phyloP scores from a whole-genome alignment of 2,329 filamentous ascomycete species.

The Microascus cirrosus region DNA sequence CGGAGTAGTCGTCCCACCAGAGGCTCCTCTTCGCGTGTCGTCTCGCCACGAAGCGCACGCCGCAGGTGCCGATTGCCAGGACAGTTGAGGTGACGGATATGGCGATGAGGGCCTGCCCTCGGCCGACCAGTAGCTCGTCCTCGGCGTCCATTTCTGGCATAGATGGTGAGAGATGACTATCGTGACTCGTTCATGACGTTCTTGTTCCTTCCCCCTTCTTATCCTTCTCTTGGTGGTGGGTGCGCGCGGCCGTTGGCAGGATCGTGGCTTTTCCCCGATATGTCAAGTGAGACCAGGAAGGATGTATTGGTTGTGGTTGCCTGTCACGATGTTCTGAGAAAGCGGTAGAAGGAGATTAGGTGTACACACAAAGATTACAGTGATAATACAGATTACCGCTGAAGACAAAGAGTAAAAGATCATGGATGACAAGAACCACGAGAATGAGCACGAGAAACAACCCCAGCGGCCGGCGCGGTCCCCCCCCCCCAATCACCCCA shows the following conservation, averaged over 20 bases:
- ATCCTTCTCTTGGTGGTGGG: not conserved
- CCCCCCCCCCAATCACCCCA: not conserved
- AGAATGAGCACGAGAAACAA: no score
- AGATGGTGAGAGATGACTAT: not conserved
- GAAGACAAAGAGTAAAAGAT: no score
- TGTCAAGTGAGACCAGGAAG: not conserved
- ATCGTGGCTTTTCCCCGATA: not conserved
- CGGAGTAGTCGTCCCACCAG: conserved; percentile 21
- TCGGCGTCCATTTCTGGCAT: not conserved
- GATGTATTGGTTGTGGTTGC: no score
- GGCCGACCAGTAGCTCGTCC: conserved; percentile 2
- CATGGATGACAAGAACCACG: no score
- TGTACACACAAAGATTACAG: no score
- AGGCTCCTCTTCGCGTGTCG: conserved; percentile 14
- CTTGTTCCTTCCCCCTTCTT: not conserved
- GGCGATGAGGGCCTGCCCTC: conserved; percentile 23
- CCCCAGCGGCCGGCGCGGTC: no score
- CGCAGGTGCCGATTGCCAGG: conserved; percentile 20
- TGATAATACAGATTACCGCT: no score
- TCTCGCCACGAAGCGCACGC: conserved; percentile 19
- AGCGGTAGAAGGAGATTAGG: no score
- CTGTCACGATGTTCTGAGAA: no score
- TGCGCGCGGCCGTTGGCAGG: not conserved
- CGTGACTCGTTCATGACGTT: not conserved
- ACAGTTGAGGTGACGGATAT: conserved; percentile 19